Conservation (phyloP, 2,329 filamentous ascomycete species). For the Calonectria fujianensis region DNA sequence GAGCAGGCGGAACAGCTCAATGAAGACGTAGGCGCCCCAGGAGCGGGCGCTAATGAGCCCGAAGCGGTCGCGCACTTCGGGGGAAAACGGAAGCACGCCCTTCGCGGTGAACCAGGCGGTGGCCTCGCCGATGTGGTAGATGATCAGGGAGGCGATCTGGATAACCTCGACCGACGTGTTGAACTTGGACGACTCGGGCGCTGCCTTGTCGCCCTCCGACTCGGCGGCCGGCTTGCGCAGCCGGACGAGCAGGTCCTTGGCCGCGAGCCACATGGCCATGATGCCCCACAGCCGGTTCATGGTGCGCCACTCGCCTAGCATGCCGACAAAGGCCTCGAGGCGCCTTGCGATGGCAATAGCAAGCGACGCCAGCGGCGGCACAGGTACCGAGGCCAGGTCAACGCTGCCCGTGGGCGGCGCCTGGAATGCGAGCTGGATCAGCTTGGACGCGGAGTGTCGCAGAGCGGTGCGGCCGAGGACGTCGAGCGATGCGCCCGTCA, state of each 20-base stretch:
- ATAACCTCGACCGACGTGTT: slow-evolving; percentile 75
- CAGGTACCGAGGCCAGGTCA: slow-evolving; percentile 63
- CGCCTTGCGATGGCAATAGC: slow-evolving; percentile 70
- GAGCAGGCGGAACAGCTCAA: slow-evolving; percentile 82
- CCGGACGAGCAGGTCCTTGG: slow-evolving; percentile 66
- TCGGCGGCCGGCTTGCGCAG: slow-evolving; percentile 55
- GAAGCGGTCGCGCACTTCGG: slow-evolving; percentile 75
- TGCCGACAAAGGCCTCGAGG: slow-evolving; percentile 76
- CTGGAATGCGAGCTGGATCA: slow-evolving; percentile 71
- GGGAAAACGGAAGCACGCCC: slow-evolving; percentile 78
- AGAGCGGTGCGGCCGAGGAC: slow-evolving; percentile 75
- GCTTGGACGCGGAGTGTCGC: slow-evolving; percentile 68
- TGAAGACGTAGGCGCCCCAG: slow-evolving; percentile 85
- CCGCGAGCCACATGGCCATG: slow-evolving; percentile 83
- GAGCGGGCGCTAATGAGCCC: slow-evolving; percentile 85
- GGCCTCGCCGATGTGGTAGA: slow-evolving; percentile 90
- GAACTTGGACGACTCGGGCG: slow-evolving; percentile 58
- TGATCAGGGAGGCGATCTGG: slow-evolving; percentile 80
- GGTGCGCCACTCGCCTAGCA: slow-evolving; percentile 83
- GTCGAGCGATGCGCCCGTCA: slow-evolving; percentile 71
- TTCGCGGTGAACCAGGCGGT: slow-evolving; percentile 84
- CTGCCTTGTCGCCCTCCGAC: slow-evolving; percentile 49
- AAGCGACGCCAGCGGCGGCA: slow-evolving; percentile 63
- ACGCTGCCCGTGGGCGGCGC: slow-evolving; percentile 71
- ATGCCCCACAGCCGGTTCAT: slow-evolving; percentile 86